Conservation (phyloP, 352 stramenopile species). For the Globisporangium alternatum region DNA sequence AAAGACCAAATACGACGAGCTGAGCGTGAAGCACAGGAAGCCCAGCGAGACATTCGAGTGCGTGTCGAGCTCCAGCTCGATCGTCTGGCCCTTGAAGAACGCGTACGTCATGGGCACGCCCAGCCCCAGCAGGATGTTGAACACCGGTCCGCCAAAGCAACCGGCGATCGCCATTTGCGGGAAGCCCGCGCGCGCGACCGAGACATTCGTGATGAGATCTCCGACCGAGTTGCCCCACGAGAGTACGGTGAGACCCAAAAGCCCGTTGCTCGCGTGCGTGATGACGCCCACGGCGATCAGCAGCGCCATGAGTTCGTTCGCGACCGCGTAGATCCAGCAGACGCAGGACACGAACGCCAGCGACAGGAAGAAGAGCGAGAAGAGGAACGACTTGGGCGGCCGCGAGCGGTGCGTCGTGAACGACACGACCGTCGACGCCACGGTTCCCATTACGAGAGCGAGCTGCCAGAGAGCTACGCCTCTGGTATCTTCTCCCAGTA, state of each 20-base stretch:
- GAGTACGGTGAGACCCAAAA: slow-evolving; percentile 76
- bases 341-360: slow-evolving; percentile 84
- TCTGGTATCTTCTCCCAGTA: slow-evolving; percentile 23
- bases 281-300: slow-evolving; percentile 74
- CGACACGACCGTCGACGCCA: slow-evolving; percentile 62
- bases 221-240: slow-evolving; percentile 85
- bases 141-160: slow-evolving; percentile 80
- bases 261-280: slow-evolving; percentile 70
- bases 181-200: slow-evolving; percentile 73
- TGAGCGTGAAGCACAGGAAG: slow-evolving; percentile 63
- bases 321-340: slow-evolving; percentile 90
- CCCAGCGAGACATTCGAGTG: slow-evolving; percentile 73
- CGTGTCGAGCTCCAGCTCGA: slow-evolving; percentile 51
- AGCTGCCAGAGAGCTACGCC: slow-evolving; percentile 44
- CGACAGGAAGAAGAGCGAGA: slow-evolving; percentile 54
- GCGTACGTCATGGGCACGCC: slow-evolving; percentile 69
- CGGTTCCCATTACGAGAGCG: slow-evolving; percentile 21
- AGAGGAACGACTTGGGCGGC: slow-evolving; percentile 40
- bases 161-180: slow-evolving; percentile 85
- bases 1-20: slow-evolving; percentile 53
- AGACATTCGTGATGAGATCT: slow-evolving; percentile 82
- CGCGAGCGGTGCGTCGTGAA: slow-evolving; percentile 65
- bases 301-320: slow-evolving; percentile 82
- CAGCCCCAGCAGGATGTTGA: slow-evolving; percentile 80
- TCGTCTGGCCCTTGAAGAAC: slow-evolving; percentile 38